Conservation (phyloP, 176 grass and related monocot genomes). For the Melocanna baccifera region DNA sequence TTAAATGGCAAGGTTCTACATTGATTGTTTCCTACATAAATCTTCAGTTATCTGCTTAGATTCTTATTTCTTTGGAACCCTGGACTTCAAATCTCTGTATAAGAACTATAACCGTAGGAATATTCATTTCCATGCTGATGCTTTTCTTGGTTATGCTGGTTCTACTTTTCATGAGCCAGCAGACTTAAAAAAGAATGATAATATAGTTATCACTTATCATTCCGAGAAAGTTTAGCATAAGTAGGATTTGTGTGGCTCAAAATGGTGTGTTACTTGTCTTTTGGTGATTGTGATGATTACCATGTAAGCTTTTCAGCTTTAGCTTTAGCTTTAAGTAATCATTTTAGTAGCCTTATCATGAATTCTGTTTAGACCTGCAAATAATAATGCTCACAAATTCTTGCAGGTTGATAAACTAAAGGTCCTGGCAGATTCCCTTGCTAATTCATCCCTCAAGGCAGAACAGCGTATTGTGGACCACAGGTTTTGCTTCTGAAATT, state of each 20-base stretch:
- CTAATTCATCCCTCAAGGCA: conserved; percentile 87
- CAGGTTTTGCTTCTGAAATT: conserved; percentile 54
- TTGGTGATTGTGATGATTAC: conserved; percentile 1
- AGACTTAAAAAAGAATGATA: background rate
- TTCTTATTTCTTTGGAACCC: background rate
- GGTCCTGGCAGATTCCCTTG: conserved; percentile 87
- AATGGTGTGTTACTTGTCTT: background rate
- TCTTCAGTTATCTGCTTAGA: background rate
- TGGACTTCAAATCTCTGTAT: background rate
- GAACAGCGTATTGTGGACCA: conserved; percentile 95
- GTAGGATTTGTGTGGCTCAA: conserved; percentile 6
- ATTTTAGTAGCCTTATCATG: background rate
- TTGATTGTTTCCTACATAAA: background rate
- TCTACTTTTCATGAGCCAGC: conserved; percentile 1
- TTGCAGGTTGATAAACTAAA: conserved; percentile 92
- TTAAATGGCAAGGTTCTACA: background rate
- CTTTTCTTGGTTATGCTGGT: background rate
- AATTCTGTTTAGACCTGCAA: background rate
- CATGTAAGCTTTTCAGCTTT: conserved; percentile 6
- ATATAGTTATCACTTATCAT: background rate
- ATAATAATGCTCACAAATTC: conserved; percentile 29
- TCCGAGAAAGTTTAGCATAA: background rate
- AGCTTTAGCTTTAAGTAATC: conserved; percentile 17
- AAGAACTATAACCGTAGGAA: background rate
- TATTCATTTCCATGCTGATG: background rate